A percentile compares a stretch with the other conserved stretches of the same genome.
These are phyloP conservation scores for Hygrophoropsis aurantiaca DNA, from an alignment of 768 basidiomycete species.

Conservation along the genomic window DNA sequence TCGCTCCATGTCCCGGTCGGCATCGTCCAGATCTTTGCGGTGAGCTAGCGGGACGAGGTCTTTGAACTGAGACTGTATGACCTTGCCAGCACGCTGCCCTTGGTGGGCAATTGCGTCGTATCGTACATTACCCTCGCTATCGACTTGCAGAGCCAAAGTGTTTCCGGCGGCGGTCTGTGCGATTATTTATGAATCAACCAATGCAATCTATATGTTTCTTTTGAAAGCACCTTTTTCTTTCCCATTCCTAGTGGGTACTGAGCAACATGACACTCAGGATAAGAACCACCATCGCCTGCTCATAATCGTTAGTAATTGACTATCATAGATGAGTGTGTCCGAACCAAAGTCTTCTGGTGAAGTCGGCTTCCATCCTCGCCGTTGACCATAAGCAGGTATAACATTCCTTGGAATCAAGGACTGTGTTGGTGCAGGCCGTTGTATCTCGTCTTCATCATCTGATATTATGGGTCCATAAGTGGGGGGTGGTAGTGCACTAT, in stretches of 20 bases:
- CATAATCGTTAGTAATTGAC: slow-evolving; percentile 8
- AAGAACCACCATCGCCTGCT: slow-evolving; percentile 82
- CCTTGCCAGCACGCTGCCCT: slow-evolving; percentile 84
- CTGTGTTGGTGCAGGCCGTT: slow-evolving; percentile 26
- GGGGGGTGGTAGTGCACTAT: slow-evolving; percentile 71
- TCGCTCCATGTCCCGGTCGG: slow-evolving; percentile 77
- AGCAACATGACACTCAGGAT: slow-evolving; percentile 94
- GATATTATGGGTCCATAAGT: slow-evolving; percentile 48
- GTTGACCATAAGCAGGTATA: slow-evolving; percentile 84
- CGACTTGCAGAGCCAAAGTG: slow-evolving; percentile 95
- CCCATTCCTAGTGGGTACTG: slow-evolving; percentile 97
- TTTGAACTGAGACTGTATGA: slow-evolving; percentile 94
- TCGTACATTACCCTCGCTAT: slow-evolving; percentile 92
- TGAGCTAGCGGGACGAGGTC: slow-evolving; percentile 92
- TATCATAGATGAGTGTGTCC: slow-evolving; percentile 25
- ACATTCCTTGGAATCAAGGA: slow-evolving; percentile 48
- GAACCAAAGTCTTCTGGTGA: slow-evolving; percentile 82
- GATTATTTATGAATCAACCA: slow-evolving; percentile 1
- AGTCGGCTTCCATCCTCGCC: slow-evolving; percentile 83
- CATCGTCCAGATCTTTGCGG: slow-evolving; percentile 83
- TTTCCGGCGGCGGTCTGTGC: slow-evolving; percentile 84
- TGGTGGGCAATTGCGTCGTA: slow-evolving; percentile 97
- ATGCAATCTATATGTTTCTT: neutral
- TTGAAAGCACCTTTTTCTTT: slow-evolving; percentile 75
- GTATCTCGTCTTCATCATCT: slow-evolving; percentile 62